Evolutionary conservation across 768 basidiomycete species (phyloP).

Genomic region (Kondoa subrosea): DNA sequence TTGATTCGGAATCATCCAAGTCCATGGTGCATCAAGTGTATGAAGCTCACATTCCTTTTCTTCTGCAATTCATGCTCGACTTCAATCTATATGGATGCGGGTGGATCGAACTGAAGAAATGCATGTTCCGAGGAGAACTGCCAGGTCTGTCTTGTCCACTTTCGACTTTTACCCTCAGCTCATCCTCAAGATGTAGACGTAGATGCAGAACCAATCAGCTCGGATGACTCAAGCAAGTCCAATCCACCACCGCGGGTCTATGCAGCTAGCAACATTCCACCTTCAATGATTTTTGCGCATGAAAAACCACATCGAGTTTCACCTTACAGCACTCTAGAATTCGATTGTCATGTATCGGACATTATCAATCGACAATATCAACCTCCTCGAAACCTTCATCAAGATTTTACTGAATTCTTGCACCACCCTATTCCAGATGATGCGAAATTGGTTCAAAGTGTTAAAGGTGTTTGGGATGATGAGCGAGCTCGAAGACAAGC

Average conservation of each 20-base stretch:
- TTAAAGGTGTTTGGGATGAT: conserved; percentile 91
- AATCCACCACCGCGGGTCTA: conserved; percentile 25
- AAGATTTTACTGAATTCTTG: conserved; percentile 47
- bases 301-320: conserved; percentile 28
- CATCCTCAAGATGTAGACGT: conserved; percentile 3
- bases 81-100: conserved; percentile 90
- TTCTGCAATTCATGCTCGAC: conserved; percentile 85
- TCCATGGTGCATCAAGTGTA: conserved; percentile 54
- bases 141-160: conserved; percentile 29
- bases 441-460: conserved; percentile 67
- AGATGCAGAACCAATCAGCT: neutral
- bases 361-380: conserved; percentile 69
- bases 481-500: conserved; percentile 53
- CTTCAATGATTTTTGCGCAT: conserved; percentile 24
- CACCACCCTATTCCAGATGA: conserved; percentile 37
- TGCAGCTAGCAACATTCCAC: conserved; percentile 29
- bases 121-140: conserved; percentile 36
- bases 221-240: conserved; percentile 12
- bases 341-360: conserved; percentile 62
- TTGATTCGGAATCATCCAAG: conserved; percentile 4
- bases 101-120: conserved; percentile 52
- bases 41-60: conserved; percentile 77
- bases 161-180: neutral
- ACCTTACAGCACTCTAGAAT: conserved; percentile 44
- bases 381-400: conserved; percentile 48